phyloP scores from a whole-genome alignment of 2,329 filamentous ascomycete species.

The Alternaria gansuensis region DNA sequence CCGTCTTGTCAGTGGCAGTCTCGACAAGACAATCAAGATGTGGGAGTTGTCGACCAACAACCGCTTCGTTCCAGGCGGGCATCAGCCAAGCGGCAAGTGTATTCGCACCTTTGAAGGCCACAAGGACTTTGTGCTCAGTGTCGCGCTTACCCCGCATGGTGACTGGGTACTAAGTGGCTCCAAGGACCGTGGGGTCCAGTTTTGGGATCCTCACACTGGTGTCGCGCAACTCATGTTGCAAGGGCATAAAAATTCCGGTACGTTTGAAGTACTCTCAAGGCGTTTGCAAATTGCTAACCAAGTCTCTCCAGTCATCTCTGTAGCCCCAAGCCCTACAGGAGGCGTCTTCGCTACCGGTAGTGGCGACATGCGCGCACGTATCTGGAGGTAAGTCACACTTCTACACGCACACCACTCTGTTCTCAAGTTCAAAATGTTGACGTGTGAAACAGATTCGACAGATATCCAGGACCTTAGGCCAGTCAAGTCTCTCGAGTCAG shows the following conservation, averaged over 20 bases:
- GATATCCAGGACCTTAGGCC: conserved; percentile 45
- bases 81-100: conserved; percentile 87
- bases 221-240: conserved; percentile 98
- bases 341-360: conserved; percentile 94
- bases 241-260: conserved; percentile 94
- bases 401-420: not conserved
- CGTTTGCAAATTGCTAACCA: conserved; percentile 24
- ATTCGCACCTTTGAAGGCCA: conserved; percentile 97
- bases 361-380: conserved; percentile 95
- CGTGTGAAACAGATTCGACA: conserved; percentile 39
- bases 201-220: conserved; percentile 96
- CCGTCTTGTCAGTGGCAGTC: conserved; percentile 90
- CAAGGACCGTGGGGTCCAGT: conserved; percentile 96
- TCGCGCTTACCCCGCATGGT: conserved; percentile 92
- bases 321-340: conserved; percentile 89
- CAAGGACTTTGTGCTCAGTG: conserved; percentile 96
- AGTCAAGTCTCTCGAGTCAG: not conserved
- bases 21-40: conserved; percentile 99
- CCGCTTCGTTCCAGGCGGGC: conserved; percentile 70
- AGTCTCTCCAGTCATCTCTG: conserved; percentile 79
- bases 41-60: conserved; percentile 87
- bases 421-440: conserved; percentile 20
- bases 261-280: conserved; percentile 35
- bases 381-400: conserved; percentile 75
- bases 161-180: conserved; percentile 97